phyloP scores from a whole-genome alignment of 371 early-diverging fungal genomes.

The Lichtheimia ornata region DNA sequence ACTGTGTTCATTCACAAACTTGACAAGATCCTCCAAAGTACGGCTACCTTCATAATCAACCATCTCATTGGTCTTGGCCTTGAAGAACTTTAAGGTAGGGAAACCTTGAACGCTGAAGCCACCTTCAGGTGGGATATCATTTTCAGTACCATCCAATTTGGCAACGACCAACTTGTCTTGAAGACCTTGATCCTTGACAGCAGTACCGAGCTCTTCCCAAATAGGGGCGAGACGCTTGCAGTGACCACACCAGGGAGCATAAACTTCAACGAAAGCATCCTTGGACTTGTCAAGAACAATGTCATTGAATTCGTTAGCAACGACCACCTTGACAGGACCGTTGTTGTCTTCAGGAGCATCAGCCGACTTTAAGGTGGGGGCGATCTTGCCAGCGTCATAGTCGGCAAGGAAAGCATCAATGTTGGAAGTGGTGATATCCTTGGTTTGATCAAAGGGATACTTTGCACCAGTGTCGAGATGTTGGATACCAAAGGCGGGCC shows the following conservation, averaged over 20 bases:
- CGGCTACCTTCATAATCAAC: slow-evolving; percentile 89
- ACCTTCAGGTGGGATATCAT: slow-evolving; percentile 84
- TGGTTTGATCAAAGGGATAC: slow-evolving; percentile 78
- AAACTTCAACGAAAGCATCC: slow-evolving; percentile 94
- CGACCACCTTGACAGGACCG: slow-evolving; percentile 88
- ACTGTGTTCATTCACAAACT: slow-evolving; percentile 75
- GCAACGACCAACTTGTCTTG: slow-evolving; percentile 75
- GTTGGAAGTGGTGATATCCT: slow-evolving; percentile 58
- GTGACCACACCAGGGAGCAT: slow-evolving; percentile 95
- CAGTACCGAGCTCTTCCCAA: slow-evolving; percentile 75
- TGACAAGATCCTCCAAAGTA: slow-evolving; percentile 69
- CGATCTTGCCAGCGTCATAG: slow-evolving; percentile 69
- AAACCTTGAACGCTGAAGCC: slow-evolving; percentile 85
- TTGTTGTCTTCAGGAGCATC: slow-evolving; percentile 83
- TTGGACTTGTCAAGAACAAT: slow-evolving; percentile 83
- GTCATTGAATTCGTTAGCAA: slow-evolving; percentile 75
- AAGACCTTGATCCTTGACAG: slow-evolving; percentile 25
- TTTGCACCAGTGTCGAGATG: slow-evolving; percentile 68
- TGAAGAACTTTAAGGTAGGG: slow-evolving; percentile 94
- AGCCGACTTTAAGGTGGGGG: slow-evolving; percentile 84
- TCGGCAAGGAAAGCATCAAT: slow-evolving; percentile 67
- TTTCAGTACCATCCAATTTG: slow-evolving; percentile 95
- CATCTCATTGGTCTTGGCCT: slow-evolving; percentile 79
- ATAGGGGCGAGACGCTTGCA: slow-evolving; percentile 88
- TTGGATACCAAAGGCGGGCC: slow-evolving; percentile 94